Evolutionary conservation across 1,284 basidiomycete species (phyloP), one percentile per base, ranked within the genome.

Genomic region (Cryptococcus sp.): DNA sequence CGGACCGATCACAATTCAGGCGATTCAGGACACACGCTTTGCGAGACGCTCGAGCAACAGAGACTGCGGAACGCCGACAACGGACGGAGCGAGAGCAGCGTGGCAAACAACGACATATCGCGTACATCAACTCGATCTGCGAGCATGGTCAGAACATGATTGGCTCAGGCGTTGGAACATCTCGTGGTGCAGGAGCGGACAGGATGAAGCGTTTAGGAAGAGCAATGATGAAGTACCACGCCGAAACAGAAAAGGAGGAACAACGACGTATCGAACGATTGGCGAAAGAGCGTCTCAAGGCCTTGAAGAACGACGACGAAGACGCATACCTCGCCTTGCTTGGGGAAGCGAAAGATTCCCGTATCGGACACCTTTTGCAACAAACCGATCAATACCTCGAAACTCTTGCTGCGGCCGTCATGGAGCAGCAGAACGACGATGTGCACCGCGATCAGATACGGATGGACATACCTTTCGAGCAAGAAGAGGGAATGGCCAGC

Each of bases 291-390:
- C 93, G 95, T 91, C 83, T 99, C 67, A 94, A 93, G 81, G 96
- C 96, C 20, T 86, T 99, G 65, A 94, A 95, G 81, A 91, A 91
- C 44, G 94, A 99, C 76, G 95, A 99, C 82, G 96, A 99, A 81
- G 96, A 98, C 78, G 95, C 93, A 19, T 99, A 99, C 78, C 89
- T 99, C 84, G 95, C 94, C 77, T 89, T 99, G 69, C 94, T 99
- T 71, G 96, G 99, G 79, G 97, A 95, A 40, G 96, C 95, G 62
- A 99, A 99, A 79, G 96, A 99, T 72, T 98, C 95, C 16, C 90
- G 96, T 81, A 99, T 99, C 79, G 96, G 94, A 0, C 96, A 99
- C 79, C 82, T 99, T 26, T 81, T 99, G 59, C 84, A 89, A 51
- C 95, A 99, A 81, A 99, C 96, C 16, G 95, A 99, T 71, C 78